Conservation (phyloP, 1,284 basidiomycete genomes). For the Neolentinus lepideus region DNA sequence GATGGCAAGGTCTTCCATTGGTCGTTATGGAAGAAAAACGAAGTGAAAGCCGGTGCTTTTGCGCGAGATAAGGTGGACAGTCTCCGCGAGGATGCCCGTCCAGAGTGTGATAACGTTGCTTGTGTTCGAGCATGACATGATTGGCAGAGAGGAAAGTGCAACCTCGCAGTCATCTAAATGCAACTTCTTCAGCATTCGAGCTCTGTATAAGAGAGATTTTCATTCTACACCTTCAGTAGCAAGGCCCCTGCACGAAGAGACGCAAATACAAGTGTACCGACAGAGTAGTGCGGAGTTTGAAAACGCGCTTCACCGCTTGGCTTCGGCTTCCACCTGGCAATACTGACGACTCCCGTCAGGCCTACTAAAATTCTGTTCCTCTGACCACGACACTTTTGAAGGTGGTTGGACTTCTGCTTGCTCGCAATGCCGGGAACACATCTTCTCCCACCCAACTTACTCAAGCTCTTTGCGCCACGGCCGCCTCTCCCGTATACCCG, state of each 20-base stretch:
- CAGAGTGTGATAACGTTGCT: not conserved
- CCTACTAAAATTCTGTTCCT: not conserved
- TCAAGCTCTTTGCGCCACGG: slow-evolving; percentile 91
- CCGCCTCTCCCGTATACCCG: slow-evolving; percentile 81
- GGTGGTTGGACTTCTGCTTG: not conserved
- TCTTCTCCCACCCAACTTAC: slow-evolving; percentile 86
- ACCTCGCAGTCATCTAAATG: not conserved
- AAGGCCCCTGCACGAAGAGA: not conserved
- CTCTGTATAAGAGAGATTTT: not conserved
- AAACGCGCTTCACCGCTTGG: not conserved
- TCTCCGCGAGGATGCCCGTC: not conserved
- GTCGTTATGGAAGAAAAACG: slow-evolving; percentile 55
- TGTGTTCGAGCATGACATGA: not conserved
- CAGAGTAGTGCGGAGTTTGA: not conserved
- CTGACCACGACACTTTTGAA: not conserved
- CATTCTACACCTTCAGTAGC: not conserved
- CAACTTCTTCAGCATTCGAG: not conserved
- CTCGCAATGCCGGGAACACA: slow-evolving; percentile 71
- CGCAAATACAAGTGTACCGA: not conserved
- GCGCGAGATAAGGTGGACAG: not conserved
- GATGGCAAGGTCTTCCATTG: slow-evolving; percentile 26
- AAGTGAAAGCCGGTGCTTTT: slow-evolving; percentile 31
- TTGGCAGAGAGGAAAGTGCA: not conserved
- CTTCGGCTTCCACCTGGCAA: not conserved
- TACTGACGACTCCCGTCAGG: not conserved